Base-by-base conservation (phyloP, 768 basidiomycete genomes). In the Leccinum ochraceum region DNA sequence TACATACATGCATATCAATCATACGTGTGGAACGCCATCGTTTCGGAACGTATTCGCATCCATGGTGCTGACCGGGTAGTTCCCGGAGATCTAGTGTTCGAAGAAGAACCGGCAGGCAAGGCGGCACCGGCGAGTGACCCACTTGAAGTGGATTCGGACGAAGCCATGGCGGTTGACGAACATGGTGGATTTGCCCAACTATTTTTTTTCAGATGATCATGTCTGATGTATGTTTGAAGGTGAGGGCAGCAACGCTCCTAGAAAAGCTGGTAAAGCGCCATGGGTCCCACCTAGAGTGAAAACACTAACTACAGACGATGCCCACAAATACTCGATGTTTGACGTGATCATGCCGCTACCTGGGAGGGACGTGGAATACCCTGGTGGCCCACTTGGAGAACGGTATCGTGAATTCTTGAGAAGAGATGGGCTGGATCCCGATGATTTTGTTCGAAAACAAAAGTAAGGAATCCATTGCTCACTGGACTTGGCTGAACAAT, bases 1-100 rank as follows among this genome's bases (percentile, higher is more conserved):
- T 99, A 98, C 73, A 87, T 98, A 57, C 97, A 99, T 74, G 95
- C 95, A 32, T 99, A 98, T 72, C 97, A 99, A 74, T 95, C 93
- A 16, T 99, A 98, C 67, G 88, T 98, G 36, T 99, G 96, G 96
- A 99, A 99, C 75, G 87, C 94, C 52, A 88, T 98, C 58, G 93
- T 95, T 44, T 98, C 95, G 3, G 94, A 98, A 75, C 89, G 97
- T 13, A 87, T 98, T 68, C 86, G 85, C 60, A 80, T 81, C 53
- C 87, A 87, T 67, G 94, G 95, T 32, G 77, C 82, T 54, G 83
- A 88, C 54, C 81, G 83, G 61, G 87, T 93, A 2, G 81, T 95
- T 50, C 85, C 85, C 6, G 97, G 97, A 1, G 97, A 99, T 71
- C 80, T 98, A n/a, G 92, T 98, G 16, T 90, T 88, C 64, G 92